Base-by-base conservation (phyloP, 1,139 yeast genomes). In the Hanseniaspora sp. region DNA sequence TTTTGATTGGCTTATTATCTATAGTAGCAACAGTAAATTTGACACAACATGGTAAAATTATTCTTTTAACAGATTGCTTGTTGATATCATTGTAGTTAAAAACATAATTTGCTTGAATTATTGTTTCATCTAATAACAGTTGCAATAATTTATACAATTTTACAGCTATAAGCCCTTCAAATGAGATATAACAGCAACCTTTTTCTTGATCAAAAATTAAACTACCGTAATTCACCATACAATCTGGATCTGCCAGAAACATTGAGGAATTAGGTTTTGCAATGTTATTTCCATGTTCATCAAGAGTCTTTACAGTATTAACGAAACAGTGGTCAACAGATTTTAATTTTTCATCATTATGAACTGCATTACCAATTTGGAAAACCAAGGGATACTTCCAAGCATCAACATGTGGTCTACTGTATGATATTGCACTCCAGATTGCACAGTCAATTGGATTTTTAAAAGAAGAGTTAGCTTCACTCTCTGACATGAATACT, bases 361-460 rank as follows among this genome's bases (percentile, higher is more conserved):
- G 64, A 13, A 56, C 64, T 42, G 61, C 63, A 54, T 75, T 74
- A 13, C 52, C 55, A n/a, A 83, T 66, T 63, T 86, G 88, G 44
- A 85, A 64, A 1, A 82, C 67, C 55, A 86, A 67, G 29, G 71
- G 75, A 48, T 90, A 67, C 0, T 73, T 70, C 51, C 70, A 71
- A 1, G 69, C 69, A 60, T 78, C 83, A 7, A 81, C 67, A 62
- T 66, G 78, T 0, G 92, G 92, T 48, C 94, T 71, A 48, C 74
- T 70, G 64, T 85, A 85, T 2, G 58, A 49, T 5, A 61, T 47
- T 46, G 68, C 62, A 11, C 63, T 54, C 63, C 65, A 61, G 7
- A 48, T 39, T 2, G 7, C 29, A 17, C 23, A 33, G 7, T 30
- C 46, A 7, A 8, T 7, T 7, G 37, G 13, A 8, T 30, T 23